These are phyloP conservation scores for Leishmania braziliensis DNA, from an alignment of 208 protist genomes.

Conservation along the genomic window DNA sequence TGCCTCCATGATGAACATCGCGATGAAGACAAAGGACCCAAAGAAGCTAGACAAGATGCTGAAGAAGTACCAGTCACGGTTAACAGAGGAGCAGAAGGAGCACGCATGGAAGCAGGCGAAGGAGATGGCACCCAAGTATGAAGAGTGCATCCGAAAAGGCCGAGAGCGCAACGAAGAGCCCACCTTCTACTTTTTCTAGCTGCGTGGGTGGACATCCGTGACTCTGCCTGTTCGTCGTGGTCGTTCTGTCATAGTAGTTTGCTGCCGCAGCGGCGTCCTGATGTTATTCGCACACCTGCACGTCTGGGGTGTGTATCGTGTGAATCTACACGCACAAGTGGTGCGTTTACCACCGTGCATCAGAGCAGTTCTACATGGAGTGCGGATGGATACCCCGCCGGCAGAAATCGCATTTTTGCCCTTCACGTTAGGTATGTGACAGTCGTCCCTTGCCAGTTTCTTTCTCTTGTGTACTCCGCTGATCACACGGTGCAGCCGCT, in stretches of 20 bases:
- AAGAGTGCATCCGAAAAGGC: constrained; percentile 75
- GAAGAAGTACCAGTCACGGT: constrained; percentile 76
- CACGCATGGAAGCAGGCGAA: constrained; percentile 89
- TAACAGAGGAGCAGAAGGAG: constrained; percentile 88
- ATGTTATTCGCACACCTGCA: not conserved
- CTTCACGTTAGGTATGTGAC: not conserved
- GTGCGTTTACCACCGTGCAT: not conserved
- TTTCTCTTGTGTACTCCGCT: not conserved
- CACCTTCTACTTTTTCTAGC: constrained; percentile 84
- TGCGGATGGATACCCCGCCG: not conserved
- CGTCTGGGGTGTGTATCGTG: not conserved
- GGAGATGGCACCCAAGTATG: constrained; percentile 89
- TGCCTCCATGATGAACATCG: constrained; percentile 90
- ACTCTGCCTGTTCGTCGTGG: not conserved
- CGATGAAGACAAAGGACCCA: constrained; percentile 81
- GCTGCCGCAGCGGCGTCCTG: not conserved
- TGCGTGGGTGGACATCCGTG: not conserved
- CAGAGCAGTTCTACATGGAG: no score
- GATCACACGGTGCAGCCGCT: not conserved
- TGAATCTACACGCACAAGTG: not conserved
- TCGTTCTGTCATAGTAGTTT: not conserved
- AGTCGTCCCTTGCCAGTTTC: not conserved
- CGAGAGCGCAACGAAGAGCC: constrained; percentile 84
- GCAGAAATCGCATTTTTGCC: not conserved
- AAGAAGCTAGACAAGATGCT: constrained; percentile 86